phyloP scores from a whole-genome alignment of 1,284 basidiomycete species.

The Inonotus hispidus region DNA sequence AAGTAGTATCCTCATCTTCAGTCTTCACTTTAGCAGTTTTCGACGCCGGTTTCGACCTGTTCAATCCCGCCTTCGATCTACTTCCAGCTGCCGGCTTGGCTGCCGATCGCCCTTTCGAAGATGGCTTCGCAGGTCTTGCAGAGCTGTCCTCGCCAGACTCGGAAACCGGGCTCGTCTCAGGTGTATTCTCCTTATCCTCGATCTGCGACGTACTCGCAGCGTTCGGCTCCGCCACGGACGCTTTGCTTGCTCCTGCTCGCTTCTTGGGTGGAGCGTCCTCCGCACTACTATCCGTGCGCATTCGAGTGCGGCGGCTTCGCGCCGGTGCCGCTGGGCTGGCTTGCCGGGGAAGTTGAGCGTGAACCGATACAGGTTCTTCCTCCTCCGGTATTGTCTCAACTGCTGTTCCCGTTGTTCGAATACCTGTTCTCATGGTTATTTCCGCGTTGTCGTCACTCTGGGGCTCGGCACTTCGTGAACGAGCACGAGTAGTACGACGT shows the following conservation, averaged over 20 bases:
- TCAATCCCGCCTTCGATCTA: not conserved
- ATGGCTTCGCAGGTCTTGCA: not conserved
- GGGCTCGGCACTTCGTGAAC: constrained; percentile 15
- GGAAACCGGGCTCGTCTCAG: constrained; percentile 23
- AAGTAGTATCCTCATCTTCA: constrained; percentile 6
- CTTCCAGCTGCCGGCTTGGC: not conserved
- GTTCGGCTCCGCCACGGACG: not conserved
- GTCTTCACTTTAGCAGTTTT: constrained; percentile 1
- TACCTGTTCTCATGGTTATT: constrained; percentile 16
- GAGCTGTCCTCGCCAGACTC: constrained; percentile 5
- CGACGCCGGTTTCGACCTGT: not conserved
- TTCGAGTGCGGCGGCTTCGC: constrained; percentile 4
- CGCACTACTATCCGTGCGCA: not conserved
- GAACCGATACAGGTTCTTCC: constrained; percentile 8
- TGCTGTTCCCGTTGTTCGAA: not conserved
- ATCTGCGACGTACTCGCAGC: constrained; percentile 17
- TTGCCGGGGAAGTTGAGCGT: constrained; percentile 3
- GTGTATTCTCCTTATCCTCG: constrained; percentile 38
- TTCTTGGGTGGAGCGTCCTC: constrained; percentile 11
- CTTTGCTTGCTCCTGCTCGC: not conserved
- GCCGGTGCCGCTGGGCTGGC: not conserved
- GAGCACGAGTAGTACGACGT: constrained; percentile 13
- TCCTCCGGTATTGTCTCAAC: constrained; percentile 15
- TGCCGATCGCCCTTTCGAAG: constrained; percentile 1
- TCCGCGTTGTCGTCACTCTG: constrained; percentile 17